phyloP scores from a whole-genome alignment of 2,329 filamentous ascomycete species.

The Apiospora saccharicola region DNA sequence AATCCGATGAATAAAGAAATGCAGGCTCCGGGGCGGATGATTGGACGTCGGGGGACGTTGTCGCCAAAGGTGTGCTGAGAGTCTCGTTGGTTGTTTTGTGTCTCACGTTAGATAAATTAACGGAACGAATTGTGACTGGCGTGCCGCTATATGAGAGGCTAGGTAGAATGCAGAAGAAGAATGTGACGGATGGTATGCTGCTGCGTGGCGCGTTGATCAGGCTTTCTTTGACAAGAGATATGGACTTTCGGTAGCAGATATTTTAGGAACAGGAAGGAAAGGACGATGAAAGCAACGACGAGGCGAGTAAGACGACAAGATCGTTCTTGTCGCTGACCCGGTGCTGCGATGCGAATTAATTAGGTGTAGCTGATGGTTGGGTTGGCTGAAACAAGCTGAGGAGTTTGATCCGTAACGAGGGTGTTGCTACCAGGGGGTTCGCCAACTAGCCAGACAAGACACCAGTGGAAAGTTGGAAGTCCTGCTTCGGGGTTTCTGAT shows the following conservation, averaged over 20 bases:
- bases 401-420: conserved; percentile 45
- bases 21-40: not conserved
- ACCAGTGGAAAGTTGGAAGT: conserved; percentile 19
- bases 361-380: conserved; percentile 31
- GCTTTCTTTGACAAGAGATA: not conserved
- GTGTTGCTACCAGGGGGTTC: conserved; percentile 27
- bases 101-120: conserved; percentile 15
- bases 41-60: not conserved
- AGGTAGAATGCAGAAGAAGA: not conserved
- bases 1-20: conserved; percentile 17
- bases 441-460: conserved; percentile 22
- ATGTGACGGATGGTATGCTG: conserved; percentile 16
- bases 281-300: not conserved
- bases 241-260: not conserved
- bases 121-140: not conserved
- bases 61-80: not conserved
- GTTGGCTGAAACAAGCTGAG: conserved; percentile 46
- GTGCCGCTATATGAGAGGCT: not conserved
- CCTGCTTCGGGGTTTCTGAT: conserved; percentile 2
- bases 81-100: conserved; percentile 18
- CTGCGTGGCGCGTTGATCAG: not conserved
- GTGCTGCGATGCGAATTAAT: conserved; percentile 27
- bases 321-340: not conserved
- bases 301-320: not conserved
- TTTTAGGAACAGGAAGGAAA: not conserved